Evolutionary conservation across 768 basidiomycete species (phyloP), one percentile per base, ranked within the genome.

Genomic region (Arthromyces matolae): DNA sequence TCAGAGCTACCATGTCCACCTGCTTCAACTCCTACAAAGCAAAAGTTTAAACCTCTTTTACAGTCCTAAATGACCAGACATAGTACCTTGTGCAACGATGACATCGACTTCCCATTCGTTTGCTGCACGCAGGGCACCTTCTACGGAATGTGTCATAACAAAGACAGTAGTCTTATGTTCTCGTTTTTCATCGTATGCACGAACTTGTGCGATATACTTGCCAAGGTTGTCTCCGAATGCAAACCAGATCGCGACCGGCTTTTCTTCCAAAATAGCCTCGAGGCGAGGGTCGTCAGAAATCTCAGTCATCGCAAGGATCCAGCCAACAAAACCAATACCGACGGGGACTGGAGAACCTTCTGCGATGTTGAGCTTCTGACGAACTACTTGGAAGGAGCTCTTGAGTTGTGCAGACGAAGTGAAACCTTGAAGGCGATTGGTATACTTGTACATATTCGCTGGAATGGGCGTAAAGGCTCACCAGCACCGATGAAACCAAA

Each of bases 81-180:
- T n/a, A 31, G 16, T 20, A 43, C 86, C 84, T 75, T 88, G 85
- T 0, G 75, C 79, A 4, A 87, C 80, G 24, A 88, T 50, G 1
- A 79, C 76, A 56, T 88, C 86, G 0, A 73, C 77, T 29, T 75
- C 71, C 73, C 73, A 78, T 3, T 75, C 66, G 14, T 75, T 62
- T 9, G 63, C 60, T 8, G 80, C 82, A 13, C 62, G 53, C 18
- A 71, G 61, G 1, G 81, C 83, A 22, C 76, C 72, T 42, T 75
- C 67, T 1, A 74, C 71, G 7, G 75, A 73, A 40, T 71, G 65
- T 7, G 83, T 71, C 28, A 73, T 75, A 3, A 79, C 68, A 45
- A 81, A 81, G 31, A 88, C 60, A 27, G 72, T 62, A 0, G 80
- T 83, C 55, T 59, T 70, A 34, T 70, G 67, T 1, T 61, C 56